Percentiles rank a stretch among this genome's conserved stretches.
phyloP scores from a whole-genome alignment of 2,329 filamentous ascomycete species.

The Colletotrichum cuscutae region DNA sequence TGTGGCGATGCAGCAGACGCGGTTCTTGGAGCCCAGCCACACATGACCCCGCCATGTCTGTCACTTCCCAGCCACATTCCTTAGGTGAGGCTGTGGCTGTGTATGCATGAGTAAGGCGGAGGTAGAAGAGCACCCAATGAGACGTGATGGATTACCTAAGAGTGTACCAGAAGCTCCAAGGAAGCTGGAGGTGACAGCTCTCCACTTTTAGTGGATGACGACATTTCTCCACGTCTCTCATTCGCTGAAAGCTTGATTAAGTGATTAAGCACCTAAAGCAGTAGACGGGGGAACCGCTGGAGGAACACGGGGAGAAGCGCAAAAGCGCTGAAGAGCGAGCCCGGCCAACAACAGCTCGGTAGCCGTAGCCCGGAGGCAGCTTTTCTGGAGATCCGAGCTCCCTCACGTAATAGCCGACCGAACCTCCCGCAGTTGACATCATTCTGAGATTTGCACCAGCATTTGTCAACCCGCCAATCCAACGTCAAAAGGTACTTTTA shows the following conservation, averaged over 20 bases:
- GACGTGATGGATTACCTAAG: neutral
- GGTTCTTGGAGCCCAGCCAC: neutral
- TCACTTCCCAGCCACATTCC: neutral
- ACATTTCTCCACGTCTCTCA: constrained; percentile 21
- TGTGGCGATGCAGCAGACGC: neutral
- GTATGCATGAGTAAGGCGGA: neutral
- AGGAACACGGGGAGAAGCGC: constrained; percentile 5
- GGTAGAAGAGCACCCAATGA: constrained; percentile 3
- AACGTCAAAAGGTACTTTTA: constrained; percentile 27
- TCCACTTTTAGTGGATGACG: constrained; percentile 29
- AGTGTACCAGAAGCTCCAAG: neutral
- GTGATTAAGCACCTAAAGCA: neutral
- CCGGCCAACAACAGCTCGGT: constrained; percentile 17
- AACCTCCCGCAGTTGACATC: constrained; percentile 33
- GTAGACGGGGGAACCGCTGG: neutral
- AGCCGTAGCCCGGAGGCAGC: constrained; percentile 9
- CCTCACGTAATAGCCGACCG: constrained; percentile 34
- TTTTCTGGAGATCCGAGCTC: constrained; percentile 34
- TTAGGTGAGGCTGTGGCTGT: neutral
- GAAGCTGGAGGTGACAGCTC: constrained; percentile 14
- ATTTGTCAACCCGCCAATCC: constrained; percentile 37
- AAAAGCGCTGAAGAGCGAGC: neutral
- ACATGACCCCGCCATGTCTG: neutral
- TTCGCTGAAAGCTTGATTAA: constrained; percentile 21
- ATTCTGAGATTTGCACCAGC: constrained; percentile 10